Conservation (phyloP, 2,329 filamentous ascomycete genomes). For the Curvularia sp. region DNA sequence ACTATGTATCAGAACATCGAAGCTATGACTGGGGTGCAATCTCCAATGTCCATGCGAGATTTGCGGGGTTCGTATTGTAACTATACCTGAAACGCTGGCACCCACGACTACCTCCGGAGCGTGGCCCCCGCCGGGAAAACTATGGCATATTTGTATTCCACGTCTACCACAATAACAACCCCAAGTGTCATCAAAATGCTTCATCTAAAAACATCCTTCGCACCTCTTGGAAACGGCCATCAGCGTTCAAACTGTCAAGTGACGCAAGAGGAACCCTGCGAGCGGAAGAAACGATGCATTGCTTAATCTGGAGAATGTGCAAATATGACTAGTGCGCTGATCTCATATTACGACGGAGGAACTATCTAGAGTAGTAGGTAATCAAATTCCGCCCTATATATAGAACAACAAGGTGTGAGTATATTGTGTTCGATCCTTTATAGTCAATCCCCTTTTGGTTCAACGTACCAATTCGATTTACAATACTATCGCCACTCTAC, state of each 20-base stretch:
- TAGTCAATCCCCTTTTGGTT: slow-evolving; percentile 1
- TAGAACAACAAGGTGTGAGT: not conserved
- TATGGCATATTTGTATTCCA: not conserved
- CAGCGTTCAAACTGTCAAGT: slow-evolving; percentile 1
- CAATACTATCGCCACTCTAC: not conserved
- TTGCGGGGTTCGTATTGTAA: slow-evolving; percentile 6
- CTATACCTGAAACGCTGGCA: slow-evolving; percentile 5
- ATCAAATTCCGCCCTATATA: slow-evolving; percentile 5
- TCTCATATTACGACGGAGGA: slow-evolving; percentile 3
- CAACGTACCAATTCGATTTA: slow-evolving; percentile 1
- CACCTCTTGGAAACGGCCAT: slow-evolving; percentile 1
- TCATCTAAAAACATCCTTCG: slow-evolving; percentile 3
- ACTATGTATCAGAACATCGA: slow-evolving; percentile 1
- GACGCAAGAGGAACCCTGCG: not conserved
- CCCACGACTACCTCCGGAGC: not conserved
- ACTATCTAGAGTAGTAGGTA: not conserved
- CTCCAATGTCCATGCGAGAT: not conserved
- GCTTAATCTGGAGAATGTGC: not conserved
- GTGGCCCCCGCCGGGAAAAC: slow-evolving; percentile 1
- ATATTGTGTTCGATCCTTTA: not conserved
- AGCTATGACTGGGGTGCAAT: not conserved
- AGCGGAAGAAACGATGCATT: slow-evolving; percentile 4
- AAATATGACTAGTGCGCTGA: not conserved
- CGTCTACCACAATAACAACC: not conserved
- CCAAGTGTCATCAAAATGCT: not conserved